Evolutionary conservation across 1,284 basidiomycete genomes (phyloP).

Genomic region (Anthracocystis panici-leucophaei): DNA sequence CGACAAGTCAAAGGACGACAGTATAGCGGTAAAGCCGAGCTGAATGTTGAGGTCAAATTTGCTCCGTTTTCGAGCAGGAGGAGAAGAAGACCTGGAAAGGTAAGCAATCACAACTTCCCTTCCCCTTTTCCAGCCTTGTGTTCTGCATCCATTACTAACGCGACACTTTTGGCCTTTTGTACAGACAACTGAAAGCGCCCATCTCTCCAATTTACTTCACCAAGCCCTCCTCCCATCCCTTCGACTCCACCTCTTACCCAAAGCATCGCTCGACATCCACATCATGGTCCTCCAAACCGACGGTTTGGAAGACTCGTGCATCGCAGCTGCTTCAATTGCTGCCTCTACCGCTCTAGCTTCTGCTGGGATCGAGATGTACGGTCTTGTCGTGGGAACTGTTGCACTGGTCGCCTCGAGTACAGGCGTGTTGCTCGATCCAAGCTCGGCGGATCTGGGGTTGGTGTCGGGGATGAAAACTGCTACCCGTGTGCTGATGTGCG

Average conservation of each 20-base stretch:
- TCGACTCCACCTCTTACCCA: slow-evolving; percentile 88
- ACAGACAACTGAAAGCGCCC: slow-evolving; percentile 92
- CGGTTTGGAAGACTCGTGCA: slow-evolving; percentile 75
- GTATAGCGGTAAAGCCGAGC: slow-evolving; percentile 85
- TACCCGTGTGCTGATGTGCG: slow-evolving; percentile 76
- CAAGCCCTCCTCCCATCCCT: slow-evolving; percentile 88
- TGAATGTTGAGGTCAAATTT: slow-evolving; percentile 97
- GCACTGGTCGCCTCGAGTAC: slow-evolving; percentile 72
- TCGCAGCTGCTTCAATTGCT: slow-evolving; percentile 77
- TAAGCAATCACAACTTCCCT: slow-evolving; percentile 69
- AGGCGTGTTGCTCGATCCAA: slow-evolving; percentile 80
- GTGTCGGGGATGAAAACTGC: slow-evolving; percentile 69
- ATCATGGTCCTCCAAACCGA: slow-evolving; percentile 91
- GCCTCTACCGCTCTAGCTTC: slow-evolving; percentile 89
- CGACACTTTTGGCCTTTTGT: not conserved
- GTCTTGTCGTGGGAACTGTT: slow-evolving; percentile 82
- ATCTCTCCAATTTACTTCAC: slow-evolving; percentile 83
- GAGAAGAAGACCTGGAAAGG: slow-evolving; percentile 85
- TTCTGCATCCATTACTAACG: too few species aligned
- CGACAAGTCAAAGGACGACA: slow-evolving; percentile 80
- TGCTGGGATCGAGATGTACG: slow-evolving; percentile 87
- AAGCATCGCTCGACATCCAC: slow-evolving; percentile 91
- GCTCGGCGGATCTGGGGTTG: slow-evolving; percentile 75
- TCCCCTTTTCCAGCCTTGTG: too few species aligned
- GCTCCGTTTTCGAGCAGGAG: slow-evolving; percentile 86